phyloP scores from a whole-genome alignment of 2,329 filamentous ascomycete genomes.

The Colletotrichum kahawae region DNA sequence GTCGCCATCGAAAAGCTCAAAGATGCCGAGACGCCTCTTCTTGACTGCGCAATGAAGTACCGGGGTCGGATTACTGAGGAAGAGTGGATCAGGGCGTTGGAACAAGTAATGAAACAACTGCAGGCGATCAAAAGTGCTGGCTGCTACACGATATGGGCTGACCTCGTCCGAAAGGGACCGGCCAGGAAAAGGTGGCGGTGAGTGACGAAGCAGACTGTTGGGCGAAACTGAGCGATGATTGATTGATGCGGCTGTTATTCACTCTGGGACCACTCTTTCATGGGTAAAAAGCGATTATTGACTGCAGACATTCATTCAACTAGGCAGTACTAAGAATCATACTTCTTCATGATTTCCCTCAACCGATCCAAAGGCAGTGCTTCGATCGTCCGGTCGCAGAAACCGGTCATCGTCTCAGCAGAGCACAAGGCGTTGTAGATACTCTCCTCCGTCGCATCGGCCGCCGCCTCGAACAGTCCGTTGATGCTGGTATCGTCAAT shows the following conservation, averaged over 20 bases:
- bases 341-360: slow-evolving; percentile 50
- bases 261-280: background rate
- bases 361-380: slow-evolving; percentile 53
- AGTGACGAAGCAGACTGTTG: background rate
- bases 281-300: background rate
- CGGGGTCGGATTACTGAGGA: background rate
- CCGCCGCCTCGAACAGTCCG: slow-evolving; percentile 63
- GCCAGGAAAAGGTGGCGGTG: background rate
- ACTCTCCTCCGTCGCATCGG: slow-evolving; percentile 68
- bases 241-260: background rate
- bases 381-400: slow-evolving; percentile 52
- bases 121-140: background rate
- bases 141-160: background rate
- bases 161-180: background rate
- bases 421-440: slow-evolving; percentile 69
- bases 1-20: rapidly evolving
- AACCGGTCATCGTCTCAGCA: slow-evolving; percentile 63
- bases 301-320: background rate
- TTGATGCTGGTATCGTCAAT: slow-evolving; percentile 66
- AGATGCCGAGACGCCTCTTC: background rate
- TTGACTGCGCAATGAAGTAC: background rate
- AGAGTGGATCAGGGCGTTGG: background rate
- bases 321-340: background rate
- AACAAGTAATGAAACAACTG: background rate
- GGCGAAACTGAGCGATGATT: background rate